Conservation (phyloP, 306 rosid species). For the Morella rubra region DNA sequence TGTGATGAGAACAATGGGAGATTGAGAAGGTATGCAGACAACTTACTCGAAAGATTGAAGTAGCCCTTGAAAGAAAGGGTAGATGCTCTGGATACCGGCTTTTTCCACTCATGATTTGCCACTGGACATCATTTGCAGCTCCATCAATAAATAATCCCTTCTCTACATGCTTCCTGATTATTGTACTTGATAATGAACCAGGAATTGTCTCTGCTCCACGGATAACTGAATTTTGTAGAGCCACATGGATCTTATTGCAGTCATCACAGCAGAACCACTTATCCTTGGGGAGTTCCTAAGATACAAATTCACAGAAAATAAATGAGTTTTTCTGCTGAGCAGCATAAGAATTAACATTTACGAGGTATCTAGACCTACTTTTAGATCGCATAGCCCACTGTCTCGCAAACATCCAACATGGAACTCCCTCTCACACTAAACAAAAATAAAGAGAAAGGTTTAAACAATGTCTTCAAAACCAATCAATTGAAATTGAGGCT, state of each 20-base stretch:
- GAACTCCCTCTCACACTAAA: slow-evolving; percentile 96
- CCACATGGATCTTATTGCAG: slow-evolving; percentile 72
- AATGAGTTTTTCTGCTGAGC: slow-evolving; percentile 26
- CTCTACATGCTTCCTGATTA: slow-evolving; percentile 69
- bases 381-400: slow-evolving; percentile 74
- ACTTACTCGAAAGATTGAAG: slow-evolving; percentile 93
- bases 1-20: background rate
- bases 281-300: slow-evolving; percentile 93
- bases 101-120: slow-evolving; percentile 95
- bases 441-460: slow-evolving; percentile 28
- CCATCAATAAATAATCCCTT: slow-evolving; percentile 63
- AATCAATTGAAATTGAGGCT: background rate
- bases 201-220: slow-evolving; percentile 70
- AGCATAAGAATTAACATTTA: slow-evolving; percentile 18
- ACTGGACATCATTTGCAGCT: slow-evolving; percentile 57
- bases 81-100: slow-evolving; percentile 87
- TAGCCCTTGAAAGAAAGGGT: slow-evolving; percentile 88
- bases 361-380: slow-evolving; percentile 50
- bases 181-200: slow-evolving; percentile 45
- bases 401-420: slow-evolving; percentile 94
- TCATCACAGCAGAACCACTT: slow-evolving; percentile 98
- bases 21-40: slow-evolving; percentile 7
- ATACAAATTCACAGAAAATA: slow-evolving; percentile 13
- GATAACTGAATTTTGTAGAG: slow-evolving; percentile 63
- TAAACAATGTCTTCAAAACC: slow-evolving; percentile 1